A percentile compares a stretch with the other conserved stretches of the same genome.
phyloP scores from a whole-genome alignment of 768 basidiomycete genomes.

The Brasilioporus rufonigricans region DNA sequence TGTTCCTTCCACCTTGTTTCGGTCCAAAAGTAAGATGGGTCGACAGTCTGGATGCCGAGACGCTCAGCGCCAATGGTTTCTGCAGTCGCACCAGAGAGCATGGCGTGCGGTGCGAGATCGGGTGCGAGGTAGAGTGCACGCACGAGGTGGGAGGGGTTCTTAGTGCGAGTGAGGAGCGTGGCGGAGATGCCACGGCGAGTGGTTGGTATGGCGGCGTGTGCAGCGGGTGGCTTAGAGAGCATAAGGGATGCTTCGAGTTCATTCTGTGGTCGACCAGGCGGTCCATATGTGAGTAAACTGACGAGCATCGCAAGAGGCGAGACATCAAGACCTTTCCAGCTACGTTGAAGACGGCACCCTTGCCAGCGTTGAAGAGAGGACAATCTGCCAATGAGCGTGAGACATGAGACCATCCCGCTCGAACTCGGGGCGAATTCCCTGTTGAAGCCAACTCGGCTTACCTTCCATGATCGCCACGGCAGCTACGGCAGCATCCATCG shows the following conservation, averaged over 20 bases:
- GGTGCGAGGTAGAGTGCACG: slow-evolving; percentile 73
- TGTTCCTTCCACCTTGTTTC: slow-evolving; percentile 75
- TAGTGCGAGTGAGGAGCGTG: slow-evolving; percentile 62
- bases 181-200: slow-evolving; percentile 62
- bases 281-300: neutral
- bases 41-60: slow-evolving; percentile 57
- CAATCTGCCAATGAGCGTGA: slow-evolving; percentile 45
- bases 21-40: slow-evolving; percentile 79
- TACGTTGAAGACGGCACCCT: slow-evolving; percentile 80
- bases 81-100: slow-evolving; percentile 65
- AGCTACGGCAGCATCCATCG: slow-evolving; percentile 78
- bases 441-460: too few relatives aligned
- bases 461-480: slow-evolving; percentile 77
- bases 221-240: slow-evolving; percentile 72
- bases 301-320: neutral
- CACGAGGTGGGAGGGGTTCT: slow-evolving; percentile 72
- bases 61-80: slow-evolving; percentile 54
- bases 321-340: slow-evolving; percentile 63
- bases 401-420: neutral
- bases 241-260: slow-evolving; percentile 82
- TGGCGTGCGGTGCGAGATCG: slow-evolving; percentile 56
- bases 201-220: slow-evolving; percentile 56
- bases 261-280: slow-evolving; percentile 43
- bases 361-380: slow-evolving; percentile 75
- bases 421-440: too few relatives aligned